Percentiles rank a stretch among this genome's conserved stretches.
Conservation (phyloP, 73 alveolate genomes). For the Effrenium voratum region DNA sequence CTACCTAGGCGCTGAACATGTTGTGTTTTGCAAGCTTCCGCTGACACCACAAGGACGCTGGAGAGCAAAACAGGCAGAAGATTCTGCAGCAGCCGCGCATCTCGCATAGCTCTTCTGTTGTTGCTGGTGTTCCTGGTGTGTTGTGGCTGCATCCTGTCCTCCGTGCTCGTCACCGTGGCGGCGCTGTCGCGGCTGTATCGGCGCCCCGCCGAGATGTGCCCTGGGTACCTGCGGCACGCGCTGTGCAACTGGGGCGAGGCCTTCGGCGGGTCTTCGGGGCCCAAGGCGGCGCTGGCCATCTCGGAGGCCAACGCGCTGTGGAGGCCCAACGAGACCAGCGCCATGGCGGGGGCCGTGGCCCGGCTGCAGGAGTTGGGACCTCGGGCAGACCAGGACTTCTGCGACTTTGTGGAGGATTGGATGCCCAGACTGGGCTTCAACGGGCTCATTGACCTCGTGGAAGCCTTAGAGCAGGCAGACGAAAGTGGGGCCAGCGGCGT, state of each 20-base stretch:
- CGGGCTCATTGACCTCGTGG: conserved; percentile 33
- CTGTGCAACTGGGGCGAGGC: conserved; percentile 53
- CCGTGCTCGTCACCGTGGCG: neutral
- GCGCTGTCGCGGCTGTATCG: conserved; percentile 23
- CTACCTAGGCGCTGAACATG: no score
- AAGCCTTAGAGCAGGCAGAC: conserved; percentile 27
- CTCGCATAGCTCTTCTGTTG: neutral
- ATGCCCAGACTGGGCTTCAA: conserved; percentile 64
- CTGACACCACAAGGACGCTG: no score
- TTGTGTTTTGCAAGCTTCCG: no score
- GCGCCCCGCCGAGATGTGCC: neutral
- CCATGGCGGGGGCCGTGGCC: conserved; percentile 51
- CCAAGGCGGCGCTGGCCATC: neutral
- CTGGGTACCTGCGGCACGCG: conserved; percentile 68
- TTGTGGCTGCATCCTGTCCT: neutral
- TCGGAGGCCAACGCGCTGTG: conserved; percentile 36
- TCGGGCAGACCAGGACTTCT: conserved; percentile 9
- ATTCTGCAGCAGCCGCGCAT: conserved; percentile 16
- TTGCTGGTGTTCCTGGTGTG: neutral
- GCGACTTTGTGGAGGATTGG: conserved; percentile 35
- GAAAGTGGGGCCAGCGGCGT: neutral
- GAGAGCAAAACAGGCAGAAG: no score
- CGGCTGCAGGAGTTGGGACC: neutral
- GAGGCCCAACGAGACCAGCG: conserved; percentile 25
- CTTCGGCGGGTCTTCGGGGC: conserved; percentile 36